Evolutionary conservation across 495 filamentous ascomycete species (phyloP).

Genomic region (Penicillium alfredii): DNA sequence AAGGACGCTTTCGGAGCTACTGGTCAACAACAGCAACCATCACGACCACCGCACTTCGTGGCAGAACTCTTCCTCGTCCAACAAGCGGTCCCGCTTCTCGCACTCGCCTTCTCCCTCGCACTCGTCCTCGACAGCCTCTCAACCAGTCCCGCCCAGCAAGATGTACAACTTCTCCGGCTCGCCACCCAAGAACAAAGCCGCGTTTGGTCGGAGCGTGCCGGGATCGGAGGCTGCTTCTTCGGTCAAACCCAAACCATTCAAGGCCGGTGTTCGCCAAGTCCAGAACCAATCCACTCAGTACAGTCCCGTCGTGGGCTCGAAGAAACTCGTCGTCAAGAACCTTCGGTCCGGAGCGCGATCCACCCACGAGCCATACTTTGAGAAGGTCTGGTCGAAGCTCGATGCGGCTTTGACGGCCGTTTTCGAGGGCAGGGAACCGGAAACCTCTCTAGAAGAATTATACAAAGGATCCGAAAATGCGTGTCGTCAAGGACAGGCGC

Average conservation of each 20-base stretch:
- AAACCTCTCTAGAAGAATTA: constrained; percentile 72
- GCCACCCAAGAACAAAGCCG: constrained; percentile 25
- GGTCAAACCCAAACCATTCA: constrained; percentile 23
- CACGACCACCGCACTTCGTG: constrained; percentile 13
- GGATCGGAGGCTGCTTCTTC: constrained; percentile 11
- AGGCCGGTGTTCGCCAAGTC: constrained; percentile 20
- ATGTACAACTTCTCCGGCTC: constrained; percentile 47
- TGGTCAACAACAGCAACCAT: constrained; percentile 30
- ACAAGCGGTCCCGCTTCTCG: constrained; percentile 40
- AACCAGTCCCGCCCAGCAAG: constrained; percentile 25
- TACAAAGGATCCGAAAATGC: constrained; percentile 88
- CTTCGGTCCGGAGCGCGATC: constrained; percentile 53
- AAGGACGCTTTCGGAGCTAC: constrained; percentile 45
- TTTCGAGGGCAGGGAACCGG: constrained; percentile 56
- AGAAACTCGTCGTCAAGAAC: constrained; percentile 84
- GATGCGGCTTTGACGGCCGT: constrained; percentile 65
- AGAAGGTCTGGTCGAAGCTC: constrained; percentile 63
- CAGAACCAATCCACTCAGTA: constrained; percentile 40
- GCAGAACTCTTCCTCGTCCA: constrained; percentile 22
- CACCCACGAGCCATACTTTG: constrained; percentile 65
- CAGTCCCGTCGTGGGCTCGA: constrained; percentile 63
- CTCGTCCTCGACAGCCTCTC: too few species aligned
- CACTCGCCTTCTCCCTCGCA: constrained; percentile 21
- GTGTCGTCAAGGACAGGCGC: constrained; percentile 67
- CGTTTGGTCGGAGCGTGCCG: constrained; percentile 22